Evolutionary conservation across 768 basidiomycete species (phyloP), one percentile per base, ranked within the genome.

Genomic region (Polyporus arcularius): DNA sequence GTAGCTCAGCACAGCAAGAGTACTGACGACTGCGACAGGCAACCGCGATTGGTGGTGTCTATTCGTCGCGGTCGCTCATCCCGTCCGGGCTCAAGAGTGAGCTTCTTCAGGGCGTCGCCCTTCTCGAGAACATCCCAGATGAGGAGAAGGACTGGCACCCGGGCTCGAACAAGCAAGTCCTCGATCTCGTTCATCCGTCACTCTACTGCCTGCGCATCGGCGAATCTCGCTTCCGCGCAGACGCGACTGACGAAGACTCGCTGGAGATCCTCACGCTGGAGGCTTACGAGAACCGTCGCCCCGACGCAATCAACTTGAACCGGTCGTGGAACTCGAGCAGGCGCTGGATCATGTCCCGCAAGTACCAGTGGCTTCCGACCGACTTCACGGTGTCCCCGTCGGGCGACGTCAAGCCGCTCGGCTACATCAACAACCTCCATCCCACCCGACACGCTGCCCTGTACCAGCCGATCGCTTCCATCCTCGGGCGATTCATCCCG

Each of bases 101-200:
- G 2, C 45, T 60, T 14, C 15, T 57, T 8, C 41, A 43, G 14
- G 58, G 38, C 4, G 55, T 49, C 7, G 35, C 58, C 5, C 18
- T 53, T 4, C 74, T 81, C 28, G 78, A 82, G 63, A 61, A 71
- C 45, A 70, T 78, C 8, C 74, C 76, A 0, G 75, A 74, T 4
- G 67, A 67, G 0, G 28, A 71, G 52, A 77, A 74, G 41, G 80
- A 82, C 65, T 82, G 80, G 80, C 80, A 81, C 61, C 80, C 80
- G 3, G 71, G 73, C 2, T 77, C 79, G 1, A 70, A 80, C 62
- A 67, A 72, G 4, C 75, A 75, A 51, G 80, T 82, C 0, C 73
- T 79, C 39, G 79, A 82, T 57, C 71, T 82, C 35, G 77, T 81
- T 0, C 77, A 83, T 55, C 80, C 81, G 32, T 77, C 79, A 1